These are phyloP conservation scores for Chimonanthus praecox DNA, from an alignment of 164 flowering plant species.

Conservation along the genomic window DNA sequence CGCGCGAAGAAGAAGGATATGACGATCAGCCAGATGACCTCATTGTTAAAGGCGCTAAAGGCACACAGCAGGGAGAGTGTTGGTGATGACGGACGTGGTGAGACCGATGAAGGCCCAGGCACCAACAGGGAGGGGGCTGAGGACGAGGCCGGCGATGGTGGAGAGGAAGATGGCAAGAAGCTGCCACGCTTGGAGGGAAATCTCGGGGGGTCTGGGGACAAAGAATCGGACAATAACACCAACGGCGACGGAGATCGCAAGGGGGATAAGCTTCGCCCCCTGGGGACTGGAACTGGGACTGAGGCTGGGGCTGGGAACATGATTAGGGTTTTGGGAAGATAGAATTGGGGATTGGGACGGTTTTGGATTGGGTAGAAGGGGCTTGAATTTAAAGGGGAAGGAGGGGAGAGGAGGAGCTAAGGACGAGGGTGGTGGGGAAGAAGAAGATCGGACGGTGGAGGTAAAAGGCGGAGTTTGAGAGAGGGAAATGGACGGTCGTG, in stretches of 20 bases:
- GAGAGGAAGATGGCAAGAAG: constrained; percentile 76
- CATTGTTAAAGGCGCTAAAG: constrained; percentile 74
- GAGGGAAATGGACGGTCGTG: constrained; percentile 20
- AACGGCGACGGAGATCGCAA: constrained; percentile 50
- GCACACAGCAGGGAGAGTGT: constrained; percentile 61
- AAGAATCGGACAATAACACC: constrained; percentile 53
- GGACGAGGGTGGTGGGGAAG: not conserved
- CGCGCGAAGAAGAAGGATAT: constrained; percentile 94
- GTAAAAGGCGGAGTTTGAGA: not conserved
- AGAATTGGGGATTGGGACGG: constrained; percentile 1
- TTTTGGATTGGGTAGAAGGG: not conserved
- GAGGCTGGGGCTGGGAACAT: constrained; percentile 3
- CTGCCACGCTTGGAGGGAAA: constrained; percentile 77
- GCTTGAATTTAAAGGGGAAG: constrained; percentile 4
- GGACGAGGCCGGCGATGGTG: constrained; percentile 77
- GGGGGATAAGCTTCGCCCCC: constrained; percentile 60
- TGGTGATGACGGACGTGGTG: constrained; percentile 55
- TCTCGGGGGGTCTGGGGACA: constrained; percentile 59
- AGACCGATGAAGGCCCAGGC: constrained; percentile 86
- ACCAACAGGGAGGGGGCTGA: constrained; percentile 83
- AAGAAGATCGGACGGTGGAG: constrained; percentile 9
- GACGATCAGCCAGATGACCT: constrained; percentile 92
- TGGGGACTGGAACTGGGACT: constrained; percentile 6
- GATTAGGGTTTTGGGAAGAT: constrained; percentile 1
- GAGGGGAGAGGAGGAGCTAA: constrained; percentile 11